Conservation (phyloP, 129 eudicot species). For the Chrysanthemum makinoi region DNA sequence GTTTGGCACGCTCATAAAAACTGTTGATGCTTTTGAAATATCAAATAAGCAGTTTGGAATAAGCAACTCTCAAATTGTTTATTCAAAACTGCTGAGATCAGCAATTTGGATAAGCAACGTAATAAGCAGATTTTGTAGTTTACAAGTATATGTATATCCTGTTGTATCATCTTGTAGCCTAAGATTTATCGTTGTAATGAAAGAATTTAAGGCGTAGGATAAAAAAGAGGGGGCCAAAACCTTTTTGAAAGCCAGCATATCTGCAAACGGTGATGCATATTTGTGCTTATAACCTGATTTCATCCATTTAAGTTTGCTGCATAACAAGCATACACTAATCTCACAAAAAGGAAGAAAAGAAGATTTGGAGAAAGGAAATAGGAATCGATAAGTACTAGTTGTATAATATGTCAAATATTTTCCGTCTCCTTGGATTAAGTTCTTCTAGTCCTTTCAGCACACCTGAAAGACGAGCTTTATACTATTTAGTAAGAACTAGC, state of each 20-base stretch:
- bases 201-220: background rate
- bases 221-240: constrained; percentile 24
- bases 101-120: no score
- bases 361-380: background rate
- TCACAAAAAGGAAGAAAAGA: background rate
- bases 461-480: constrained; percentile 41
- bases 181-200: background rate
- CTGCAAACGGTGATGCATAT: constrained; percentile 83
- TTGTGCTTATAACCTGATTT: constrained; percentile 77
- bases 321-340: background rate
- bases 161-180: no score
- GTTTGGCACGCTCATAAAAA: no score
- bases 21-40: no score
- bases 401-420: constrained; percentile 69
- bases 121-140: no score
- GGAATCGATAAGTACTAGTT: constrained; percentile 47
- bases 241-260: constrained; percentile 90
- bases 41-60: no score
- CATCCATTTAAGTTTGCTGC: constrained; percentile 93
- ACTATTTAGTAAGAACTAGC: background rate
- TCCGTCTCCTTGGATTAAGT: constrained; percentile 84
- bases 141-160: no score
- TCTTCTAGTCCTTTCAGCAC: constrained; percentile 70
- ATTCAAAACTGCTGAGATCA: no score
- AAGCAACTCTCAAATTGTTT: no score